phyloP scores from a whole-genome alignment of 345 rosid genomes.

The Arabis alpina region DNA sequence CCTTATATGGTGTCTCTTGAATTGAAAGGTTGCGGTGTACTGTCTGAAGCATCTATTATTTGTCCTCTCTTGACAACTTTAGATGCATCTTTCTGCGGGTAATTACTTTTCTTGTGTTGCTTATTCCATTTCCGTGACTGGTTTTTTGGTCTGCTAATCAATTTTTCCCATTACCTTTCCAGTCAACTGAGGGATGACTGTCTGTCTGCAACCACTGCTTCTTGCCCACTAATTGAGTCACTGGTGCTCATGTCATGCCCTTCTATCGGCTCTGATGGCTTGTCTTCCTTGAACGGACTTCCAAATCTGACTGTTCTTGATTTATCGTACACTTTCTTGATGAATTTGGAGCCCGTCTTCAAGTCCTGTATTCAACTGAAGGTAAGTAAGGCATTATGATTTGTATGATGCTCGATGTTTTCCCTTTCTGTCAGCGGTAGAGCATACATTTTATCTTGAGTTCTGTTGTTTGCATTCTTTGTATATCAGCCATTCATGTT shows the following conservation, averaged over 20 bases:
- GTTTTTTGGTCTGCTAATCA: slow-evolving; percentile 15
- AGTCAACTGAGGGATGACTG: slow-evolving; percentile 92
- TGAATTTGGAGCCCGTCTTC: slow-evolving; percentile 77
- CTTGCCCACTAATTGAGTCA: slow-evolving; percentile 84
- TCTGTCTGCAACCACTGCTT: slow-evolving; percentile 76
- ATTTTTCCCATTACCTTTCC: slow-evolving; percentile 36
- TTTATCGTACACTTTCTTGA: slow-evolving; percentile 91
- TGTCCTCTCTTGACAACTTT: slow-evolving; percentile 86
- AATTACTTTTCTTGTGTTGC: neutral
- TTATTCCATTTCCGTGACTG: slow-evolving; percentile 5
- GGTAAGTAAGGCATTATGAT: slow-evolving; percentile 51
- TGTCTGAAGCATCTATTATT: slow-evolving; percentile 76
- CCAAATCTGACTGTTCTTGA: slow-evolving; percentile 70
- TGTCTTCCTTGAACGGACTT: slow-evolving; percentile 68
- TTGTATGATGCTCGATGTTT: slow-evolving; percentile 7
- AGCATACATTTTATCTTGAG: slow-evolving; percentile 5
- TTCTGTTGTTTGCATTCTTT: slow-evolving; percentile 7
- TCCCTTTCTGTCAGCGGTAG: slow-evolving; percentile 10
- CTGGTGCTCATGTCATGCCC: slow-evolving; percentile 93
- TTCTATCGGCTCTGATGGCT: slow-evolving; percentile 80
- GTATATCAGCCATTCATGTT: slow-evolving; percentile 12
- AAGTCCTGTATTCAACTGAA: slow-evolving; percentile 80
- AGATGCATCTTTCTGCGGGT: slow-evolving; percentile 99
- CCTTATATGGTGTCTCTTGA: slow-evolving; percentile 81
- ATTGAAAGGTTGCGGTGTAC: slow-evolving; percentile 94